Conservation (phyloP, 441 rosid genomes). For the Croton setiger region DNA sequence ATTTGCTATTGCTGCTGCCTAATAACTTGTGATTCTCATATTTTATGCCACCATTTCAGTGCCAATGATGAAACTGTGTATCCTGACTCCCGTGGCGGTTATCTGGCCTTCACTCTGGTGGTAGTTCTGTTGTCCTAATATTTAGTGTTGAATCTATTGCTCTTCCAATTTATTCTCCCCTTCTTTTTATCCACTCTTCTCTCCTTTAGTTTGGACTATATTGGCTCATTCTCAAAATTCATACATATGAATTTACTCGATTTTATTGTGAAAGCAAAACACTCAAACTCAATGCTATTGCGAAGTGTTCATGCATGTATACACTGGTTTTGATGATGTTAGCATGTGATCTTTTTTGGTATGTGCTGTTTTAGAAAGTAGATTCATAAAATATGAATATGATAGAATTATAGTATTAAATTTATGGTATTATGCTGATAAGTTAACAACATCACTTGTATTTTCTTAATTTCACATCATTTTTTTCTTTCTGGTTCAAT, state of each 20-base stretch:
- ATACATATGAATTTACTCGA: background rate
- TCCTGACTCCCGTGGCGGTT: conserved; percentile 68
- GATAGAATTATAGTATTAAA: background rate
- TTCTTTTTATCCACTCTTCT: background rate
- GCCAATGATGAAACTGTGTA: conserved; percentile 61
- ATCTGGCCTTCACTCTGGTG: conserved; percentile 80
- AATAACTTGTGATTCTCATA: conserved; percentile 22
- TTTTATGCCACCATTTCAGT: conserved; percentile 43
- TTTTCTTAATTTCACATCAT: conserved; percentile 3
- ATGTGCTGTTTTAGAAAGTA: background rate
- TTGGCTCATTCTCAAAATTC: background rate
- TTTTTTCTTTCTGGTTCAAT: background rate
- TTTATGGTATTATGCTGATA: conserved; percentile 4
- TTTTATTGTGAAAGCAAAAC: background rate
- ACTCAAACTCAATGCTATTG: background rate
- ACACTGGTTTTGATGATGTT: background rate
- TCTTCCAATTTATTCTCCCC: background rate
- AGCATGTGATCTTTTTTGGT: background rate
- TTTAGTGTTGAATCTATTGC: background rate
- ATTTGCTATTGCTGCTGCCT: conserved; percentile 15
- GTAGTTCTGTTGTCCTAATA: conserved; percentile 37
- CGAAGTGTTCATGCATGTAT: background rate
- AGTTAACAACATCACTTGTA: background rate
- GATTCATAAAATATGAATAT: background rate
- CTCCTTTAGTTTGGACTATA: background rate